These are phyloP conservation scores for Cytospora paraplurivora DNA, from an alignment of 2,329 filamentous ascomycete species.

Conservation along the genomic window DNA sequence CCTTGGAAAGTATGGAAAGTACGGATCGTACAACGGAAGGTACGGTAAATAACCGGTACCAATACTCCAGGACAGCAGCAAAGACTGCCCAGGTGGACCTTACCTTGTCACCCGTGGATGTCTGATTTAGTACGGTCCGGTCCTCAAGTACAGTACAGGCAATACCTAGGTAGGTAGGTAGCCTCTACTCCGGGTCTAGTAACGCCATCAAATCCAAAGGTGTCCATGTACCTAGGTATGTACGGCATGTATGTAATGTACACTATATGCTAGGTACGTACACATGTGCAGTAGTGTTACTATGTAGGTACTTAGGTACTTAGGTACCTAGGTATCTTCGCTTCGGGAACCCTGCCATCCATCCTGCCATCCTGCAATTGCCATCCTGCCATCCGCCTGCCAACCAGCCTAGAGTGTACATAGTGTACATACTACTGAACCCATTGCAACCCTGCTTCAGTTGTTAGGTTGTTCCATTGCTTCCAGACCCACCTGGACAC, in stretches of 20 bases:
- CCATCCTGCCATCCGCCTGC: constrained; percentile 9
- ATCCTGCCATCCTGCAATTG: constrained; percentile 15
- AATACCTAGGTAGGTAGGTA: not conserved
- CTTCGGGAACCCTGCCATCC: no score
- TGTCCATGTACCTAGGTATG: constrained; percentile 15
- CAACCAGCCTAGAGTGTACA: no score
- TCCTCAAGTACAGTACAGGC: not conserved
- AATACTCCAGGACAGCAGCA: not conserved
- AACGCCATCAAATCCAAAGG: constrained; percentile 21
- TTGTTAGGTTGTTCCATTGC: not conserved
- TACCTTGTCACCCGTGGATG: not conserved
- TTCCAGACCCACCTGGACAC: constrained; percentile 12
- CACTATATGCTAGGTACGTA: no score
- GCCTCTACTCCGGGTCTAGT: constrained; percentile 1
- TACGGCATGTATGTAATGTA: not conserved
- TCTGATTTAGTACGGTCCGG: not conserved
- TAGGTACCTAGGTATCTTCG: no score
- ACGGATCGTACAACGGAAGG: no score
- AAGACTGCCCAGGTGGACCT: not conserved
- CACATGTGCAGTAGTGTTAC: no score
- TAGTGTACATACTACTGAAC: no score
- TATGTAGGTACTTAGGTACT: no score
- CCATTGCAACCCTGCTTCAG: constrained; percentile 15
- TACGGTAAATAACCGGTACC: not conserved
- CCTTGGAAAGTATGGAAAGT: constrained; percentile 7